Evolutionary conservation across 306 rosid genomes (phyloP).

Genomic region (Begonia peltatifolia): DNA sequence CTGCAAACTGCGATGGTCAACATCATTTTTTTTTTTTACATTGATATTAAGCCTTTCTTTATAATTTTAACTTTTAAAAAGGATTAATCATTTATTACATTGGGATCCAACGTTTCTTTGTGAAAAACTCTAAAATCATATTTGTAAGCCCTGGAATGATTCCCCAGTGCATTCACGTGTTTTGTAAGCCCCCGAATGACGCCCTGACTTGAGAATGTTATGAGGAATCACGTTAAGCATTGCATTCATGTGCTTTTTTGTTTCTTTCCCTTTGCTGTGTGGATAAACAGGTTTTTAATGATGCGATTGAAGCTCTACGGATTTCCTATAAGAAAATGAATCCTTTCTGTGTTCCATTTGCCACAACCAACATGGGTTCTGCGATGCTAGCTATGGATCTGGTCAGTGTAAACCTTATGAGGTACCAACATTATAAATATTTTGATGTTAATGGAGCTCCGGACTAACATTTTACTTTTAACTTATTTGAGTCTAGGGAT

Average conservation of each 20-base stretch:
- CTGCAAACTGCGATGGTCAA: too few species aligned
- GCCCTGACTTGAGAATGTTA: constrained; percentile 7
- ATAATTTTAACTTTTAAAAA: too few species aligned
- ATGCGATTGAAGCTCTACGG: constrained; percentile 82
- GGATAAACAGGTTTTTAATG: constrained; percentile 65
- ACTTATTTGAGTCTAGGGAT: constrained; percentile 41
- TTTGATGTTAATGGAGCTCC: constrained; percentile 13
- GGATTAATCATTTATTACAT: too few species aligned
- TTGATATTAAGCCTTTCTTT: too few species aligned
- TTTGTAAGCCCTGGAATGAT: too few species aligned
- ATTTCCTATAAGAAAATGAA: constrained; percentile 90
- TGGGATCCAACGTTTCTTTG: too few species aligned
- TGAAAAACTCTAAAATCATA: too few species aligned
- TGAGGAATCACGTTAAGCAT: constrained; percentile 15
- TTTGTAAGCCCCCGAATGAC: not conserved
- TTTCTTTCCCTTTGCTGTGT: constrained; percentile 5
- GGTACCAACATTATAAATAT: constrained; percentile 5
- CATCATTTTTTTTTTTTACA: too few species aligned
- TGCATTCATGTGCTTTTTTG: constrained; percentile 1
- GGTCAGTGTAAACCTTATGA: constrained; percentile 29
- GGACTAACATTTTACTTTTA: constrained; percentile 11
- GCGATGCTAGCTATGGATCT: constrained; percentile 97
- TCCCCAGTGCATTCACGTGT: too few species aligned
- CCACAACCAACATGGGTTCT: constrained; percentile 95
- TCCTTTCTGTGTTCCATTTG: constrained; percentile 93